Conservation (phyloP, 2,329 filamentous ascomycete genomes). For the Phoma herbarum region DNA sequence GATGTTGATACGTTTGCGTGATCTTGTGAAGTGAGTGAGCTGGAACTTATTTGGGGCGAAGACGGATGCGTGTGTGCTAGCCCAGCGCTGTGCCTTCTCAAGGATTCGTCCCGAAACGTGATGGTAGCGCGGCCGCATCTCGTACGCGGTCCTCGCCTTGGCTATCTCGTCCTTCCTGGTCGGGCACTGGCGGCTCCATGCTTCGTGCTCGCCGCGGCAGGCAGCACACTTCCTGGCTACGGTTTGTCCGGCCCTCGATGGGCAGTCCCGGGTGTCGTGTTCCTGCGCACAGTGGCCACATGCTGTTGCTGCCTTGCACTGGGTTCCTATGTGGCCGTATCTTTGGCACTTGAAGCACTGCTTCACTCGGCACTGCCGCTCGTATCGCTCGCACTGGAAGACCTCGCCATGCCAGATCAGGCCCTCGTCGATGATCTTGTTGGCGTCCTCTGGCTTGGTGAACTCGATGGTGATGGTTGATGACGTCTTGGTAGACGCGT, state of each 20-base stretch:
- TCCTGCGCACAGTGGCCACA: too few relatives aligned
- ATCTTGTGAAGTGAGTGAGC: slow-evolving; percentile 22
- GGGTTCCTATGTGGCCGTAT: too few relatives aligned
- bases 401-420: too few relatives aligned
- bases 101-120: slow-evolving; percentile 8
- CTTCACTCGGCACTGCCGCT: too few relatives aligned
- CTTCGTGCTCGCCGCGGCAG: slow-evolving; percentile 17
- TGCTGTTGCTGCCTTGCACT: too few relatives aligned
- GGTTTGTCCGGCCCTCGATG: slow-evolving; percentile 12
- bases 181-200: slow-evolving; percentile 10
- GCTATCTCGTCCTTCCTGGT: slow-evolving; percentile 17
- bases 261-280: slow-evolving; percentile 22
- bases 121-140: neutral
- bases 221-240: slow-evolving; percentile 24
- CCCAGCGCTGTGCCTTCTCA: slow-evolving; percentile 32
- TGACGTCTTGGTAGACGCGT: too few relatives aligned
- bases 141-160: slow-evolving; percentile 2
- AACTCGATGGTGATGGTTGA: too few relatives aligned
- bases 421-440: too few relatives aligned
- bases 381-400: too few relatives aligned
- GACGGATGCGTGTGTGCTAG: slow-evolving; percentile 33
- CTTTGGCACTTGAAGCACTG: too few relatives aligned
- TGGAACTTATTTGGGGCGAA: slow-evolving; percentile 45
- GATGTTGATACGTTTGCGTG: too few relatives aligned
- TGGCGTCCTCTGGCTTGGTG: too few relatives aligned